Percentiles rank a stretch among this genome's conserved stretches.
These are phyloP conservation scores for Singerocomus inundabilis DNA, from an alignment of 1,284 basidiomycete genomes.

Conservation along the genomic window DNA sequence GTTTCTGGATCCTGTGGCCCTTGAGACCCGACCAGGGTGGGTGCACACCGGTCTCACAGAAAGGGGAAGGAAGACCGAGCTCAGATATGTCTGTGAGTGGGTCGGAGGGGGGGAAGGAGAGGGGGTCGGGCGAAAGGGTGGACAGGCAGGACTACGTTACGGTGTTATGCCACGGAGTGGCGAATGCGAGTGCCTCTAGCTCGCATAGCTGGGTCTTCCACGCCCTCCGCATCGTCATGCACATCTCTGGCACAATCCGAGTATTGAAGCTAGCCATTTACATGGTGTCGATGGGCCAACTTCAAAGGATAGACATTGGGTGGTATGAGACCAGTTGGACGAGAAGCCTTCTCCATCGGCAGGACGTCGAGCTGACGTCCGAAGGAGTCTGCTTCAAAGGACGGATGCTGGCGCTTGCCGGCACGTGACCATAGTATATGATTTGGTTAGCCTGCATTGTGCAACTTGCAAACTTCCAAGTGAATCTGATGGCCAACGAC, in stretches of 20 bases:
- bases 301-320: too few species aligned
- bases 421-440: background rate
- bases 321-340: too few species aligned
- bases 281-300: too few species aligned
- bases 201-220: constrained; percentile 25
- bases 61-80: constrained; percentile 17
- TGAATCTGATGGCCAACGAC: constrained; percentile 10
- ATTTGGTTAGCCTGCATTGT: background rate
- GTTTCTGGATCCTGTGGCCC: constrained; percentile 25
- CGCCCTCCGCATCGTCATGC: constrained; percentile 28
- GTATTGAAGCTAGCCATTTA: too few species aligned
- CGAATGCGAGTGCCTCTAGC: background rate
- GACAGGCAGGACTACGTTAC: constrained; percentile 1
- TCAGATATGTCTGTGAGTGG: constrained; percentile 30
- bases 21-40: constrained; percentile 12
- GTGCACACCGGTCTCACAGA: constrained; percentile 20
- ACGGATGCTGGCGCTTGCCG: too few species aligned
- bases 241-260: constrained; percentile 15
- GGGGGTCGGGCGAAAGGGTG: constrained; percentile 19
- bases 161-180: background rate
- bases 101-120: constrained; percentile 17
- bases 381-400: too few species aligned
- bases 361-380: too few species aligned
- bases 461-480: too few species aligned
- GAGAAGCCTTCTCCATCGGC: too few species aligned